A percentile compares a stretch with the other conserved stretches of the same genome.
phyloP scores from a whole-genome alignment of 2,329 filamentous ascomycete species.

The Aspergillus persii region DNA sequence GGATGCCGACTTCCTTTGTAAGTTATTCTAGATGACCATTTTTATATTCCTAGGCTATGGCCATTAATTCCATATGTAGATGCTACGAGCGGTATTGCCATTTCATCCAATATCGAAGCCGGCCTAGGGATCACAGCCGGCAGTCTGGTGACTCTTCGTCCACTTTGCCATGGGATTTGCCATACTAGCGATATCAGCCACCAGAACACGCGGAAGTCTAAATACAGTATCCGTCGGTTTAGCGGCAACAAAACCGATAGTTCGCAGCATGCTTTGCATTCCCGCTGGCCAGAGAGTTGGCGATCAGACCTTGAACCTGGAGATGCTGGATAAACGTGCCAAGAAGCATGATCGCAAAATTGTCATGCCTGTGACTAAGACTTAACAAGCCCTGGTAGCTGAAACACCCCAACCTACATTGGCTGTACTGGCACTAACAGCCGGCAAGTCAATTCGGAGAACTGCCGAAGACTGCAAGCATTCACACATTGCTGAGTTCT shows the following conservation, averaged over 20 bases:
- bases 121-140: constrained; percentile 41
- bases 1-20: constrained; percentile 33
- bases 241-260: not conserved
- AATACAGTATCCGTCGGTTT: not conserved
- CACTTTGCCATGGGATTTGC: constrained; percentile 35
- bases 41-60: not conserved
- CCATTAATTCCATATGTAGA: constrained; percentile 12
- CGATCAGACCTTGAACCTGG: not conserved
- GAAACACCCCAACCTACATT: too few species aligned
- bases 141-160: constrained; percentile 47
- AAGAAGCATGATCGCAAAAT: too few species aligned
- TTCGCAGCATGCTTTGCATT: not conserved
- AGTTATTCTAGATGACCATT: not conserved
- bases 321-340: not conserved
- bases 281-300: not conserved
- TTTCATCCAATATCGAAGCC: constrained; percentile 31
- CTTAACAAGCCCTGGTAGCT: too few species aligned
- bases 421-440: too few species aligned
- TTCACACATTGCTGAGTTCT: too few species aligned
- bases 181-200: not conserved
- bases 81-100: constrained; percentile 44
- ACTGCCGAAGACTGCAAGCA: too few species aligned
- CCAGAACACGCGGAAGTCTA: not conserved
- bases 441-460: too few species aligned
- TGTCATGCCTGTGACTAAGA: too few species aligned